Evolutionary conservation across 257 asterid genomes (phyloP), one percentile per base, ranked within the genome.

Genomic region (Ehretia macrophylla): DNA sequence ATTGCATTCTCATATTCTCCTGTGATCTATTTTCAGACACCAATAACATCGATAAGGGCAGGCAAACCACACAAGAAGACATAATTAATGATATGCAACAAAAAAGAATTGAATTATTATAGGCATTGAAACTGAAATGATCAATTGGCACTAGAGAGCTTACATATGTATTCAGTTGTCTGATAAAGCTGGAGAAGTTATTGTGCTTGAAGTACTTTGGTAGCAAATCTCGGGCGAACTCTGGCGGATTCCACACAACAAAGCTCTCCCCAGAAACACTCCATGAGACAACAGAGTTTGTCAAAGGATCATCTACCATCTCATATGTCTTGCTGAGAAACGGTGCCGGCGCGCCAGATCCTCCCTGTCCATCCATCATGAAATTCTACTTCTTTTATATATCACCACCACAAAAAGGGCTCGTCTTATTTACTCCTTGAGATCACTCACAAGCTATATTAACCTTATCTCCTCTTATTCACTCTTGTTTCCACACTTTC

Each of bases 161-260:
- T 82, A 91, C 98, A 68, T 91, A 91, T 47, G 98, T 91, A 63
- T 91, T 91, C 32, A 91, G 95, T 51, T 91, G 96, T 60, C 96
- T 80, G 74, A 87, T 87, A 74, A 91, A 91, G 80, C 98, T 91
- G 52, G 96, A 87, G 62, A 91, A 91, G 51, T 91, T 91, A 39
- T 85, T 91, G 78, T 91, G 98, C 72, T 91, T 91, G 79, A 91
- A 91, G 65, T 91, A 91, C 59, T 77, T 83, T 0, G 98, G 98
- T 37, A 91, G 75, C 81, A 91, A 82, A 58, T 85, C 98, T 58
- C 92, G 48, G 0, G 96, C 86, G 53, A 91, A 91, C 62, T 85
- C 94, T 0, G 92, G 94, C 1, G 98, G 98, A 72, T 88, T 82
- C 96, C 95, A 85, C 1, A 91, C 98, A 10, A 91, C 80, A 48